Conservation (phyloP, 805 yeast species). For the Jamesozyma spencerorum region DNA sequence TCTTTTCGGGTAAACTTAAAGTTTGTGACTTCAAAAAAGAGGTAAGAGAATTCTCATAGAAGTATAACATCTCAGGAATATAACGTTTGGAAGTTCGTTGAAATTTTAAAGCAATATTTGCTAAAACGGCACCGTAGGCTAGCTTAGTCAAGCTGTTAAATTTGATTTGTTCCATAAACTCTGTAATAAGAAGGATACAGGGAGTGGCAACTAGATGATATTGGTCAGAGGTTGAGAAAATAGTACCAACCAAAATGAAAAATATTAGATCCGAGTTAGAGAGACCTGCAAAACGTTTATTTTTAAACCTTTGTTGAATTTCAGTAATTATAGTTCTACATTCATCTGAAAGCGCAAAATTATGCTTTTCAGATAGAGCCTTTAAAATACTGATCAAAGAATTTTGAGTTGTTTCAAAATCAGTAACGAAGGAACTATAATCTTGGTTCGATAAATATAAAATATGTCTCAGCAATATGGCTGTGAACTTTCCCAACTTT, state of each 20-base stretch:
- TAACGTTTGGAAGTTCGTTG: conserved; percentile 74
- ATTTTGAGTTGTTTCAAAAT: conserved; percentile 33
- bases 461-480: conserved; percentile 54
- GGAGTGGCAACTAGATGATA: conserved; percentile 90
- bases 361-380: conserved; percentile 55
- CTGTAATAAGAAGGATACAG: conserved; percentile 61
- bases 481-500: conserved; percentile 53
- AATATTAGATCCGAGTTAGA: conserved; percentile 50
- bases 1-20: conserved; percentile 11
- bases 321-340: conserved; percentile 48
- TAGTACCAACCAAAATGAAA: conserved; percentile 59
- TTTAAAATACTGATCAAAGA: conserved; percentile 41
- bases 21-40: conserved; percentile 27
- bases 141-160: conserved; percentile 34
- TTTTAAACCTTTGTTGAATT: conserved; percentile 45
- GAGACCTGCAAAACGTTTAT: conserved; percentile 31
- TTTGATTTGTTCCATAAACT: conserved; percentile 49
- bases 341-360: conserved; percentile 50
- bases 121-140: conserved; percentile 56
- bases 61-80: conserved; percentile 66
- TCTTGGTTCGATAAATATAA: conserved; percentile 39
- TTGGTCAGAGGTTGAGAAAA: conserved; percentile 92
- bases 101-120: conserved; percentile 56
- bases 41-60: conserved; percentile 44
- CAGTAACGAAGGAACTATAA: conserved; percentile 28